These are phyloP conservation scores for Scytalidium lignicola DNA, from an alignment of 2,329 filamentous ascomycete genomes.

Conservation along the genomic window DNA sequence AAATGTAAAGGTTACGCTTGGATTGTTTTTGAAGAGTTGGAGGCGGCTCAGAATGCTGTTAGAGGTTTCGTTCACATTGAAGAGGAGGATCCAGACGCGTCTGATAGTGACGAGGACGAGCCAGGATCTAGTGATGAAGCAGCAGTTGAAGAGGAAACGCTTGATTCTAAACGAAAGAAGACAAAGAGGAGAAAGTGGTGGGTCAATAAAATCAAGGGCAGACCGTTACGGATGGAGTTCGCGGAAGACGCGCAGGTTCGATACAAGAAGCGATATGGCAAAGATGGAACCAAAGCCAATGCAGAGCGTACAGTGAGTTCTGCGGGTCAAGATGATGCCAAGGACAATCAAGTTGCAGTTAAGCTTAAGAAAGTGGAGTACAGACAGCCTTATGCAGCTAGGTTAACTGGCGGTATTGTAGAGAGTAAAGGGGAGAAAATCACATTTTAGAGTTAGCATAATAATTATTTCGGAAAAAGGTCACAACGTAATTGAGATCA, in stretches of 20 bases:
- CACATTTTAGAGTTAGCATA: constrained; percentile 59
- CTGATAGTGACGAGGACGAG: constrained; percentile 22
- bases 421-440: constrained; percentile 74
- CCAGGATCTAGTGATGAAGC: constrained; percentile 27
- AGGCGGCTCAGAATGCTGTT: constrained; percentile 70
- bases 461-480: constrained; percentile 11
- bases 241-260: constrained; percentile 84
- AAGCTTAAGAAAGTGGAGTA: constrained; percentile 37
- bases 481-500: constrained; percentile 9
- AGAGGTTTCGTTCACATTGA: constrained; percentile 73
- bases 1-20: constrained; percentile 98
- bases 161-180: constrained; percentile 54
- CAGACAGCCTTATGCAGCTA: constrained; percentile 44
- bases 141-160: constrained; percentile 31
- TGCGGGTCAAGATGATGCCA: constrained; percentile 17
- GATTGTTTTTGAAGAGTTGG: constrained; percentile 81
- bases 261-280: constrained; percentile 92
- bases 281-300: constrained; percentile 49
- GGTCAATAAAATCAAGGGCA: constrained; percentile 77
- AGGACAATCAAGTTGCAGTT: constrained; percentile 19
- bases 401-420: constrained; percentile 75
- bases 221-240: constrained; percentile 81
- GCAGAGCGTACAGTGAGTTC: constrained; percentile 8
- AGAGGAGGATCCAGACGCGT: constrained; percentile 37
- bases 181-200: constrained; percentile 68